Evolutionary conservation across 2,329 filamentous ascomycete species (phyloP).

Genomic region (Verticillium albo-atrum): DNA sequence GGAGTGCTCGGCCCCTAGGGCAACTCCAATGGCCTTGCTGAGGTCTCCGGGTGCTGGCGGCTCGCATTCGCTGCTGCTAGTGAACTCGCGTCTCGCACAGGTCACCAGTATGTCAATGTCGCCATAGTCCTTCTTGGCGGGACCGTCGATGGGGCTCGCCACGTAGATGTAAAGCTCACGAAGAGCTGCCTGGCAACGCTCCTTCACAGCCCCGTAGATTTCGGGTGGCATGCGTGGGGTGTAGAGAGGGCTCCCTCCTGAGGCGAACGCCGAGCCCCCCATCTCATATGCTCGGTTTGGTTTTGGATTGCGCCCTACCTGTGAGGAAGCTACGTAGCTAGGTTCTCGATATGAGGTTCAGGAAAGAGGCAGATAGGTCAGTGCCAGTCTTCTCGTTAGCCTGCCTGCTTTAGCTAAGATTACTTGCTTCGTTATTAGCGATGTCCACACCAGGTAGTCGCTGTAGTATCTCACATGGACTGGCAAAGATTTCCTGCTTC

Average conservation of each 20-base stretch:
- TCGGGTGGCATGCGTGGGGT: slow-evolving; percentile 62
- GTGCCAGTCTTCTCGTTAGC: no score
- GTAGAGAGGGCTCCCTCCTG: slow-evolving; percentile 38
- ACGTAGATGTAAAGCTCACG: slow-evolving; percentile 48
- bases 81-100: slow-evolving; percentile 6
- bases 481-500: no score
- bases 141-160: slow-evolving; percentile 61
- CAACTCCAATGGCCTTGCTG: slow-evolving; percentile 8
- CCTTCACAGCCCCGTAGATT: slow-evolving; percentile 51
- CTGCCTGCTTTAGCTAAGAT: no score
- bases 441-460: no score
- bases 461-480: no score
- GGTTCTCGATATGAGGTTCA: no score
- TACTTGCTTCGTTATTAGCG: no score
- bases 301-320: no score
- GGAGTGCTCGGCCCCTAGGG: slow-evolving; percentile 39
- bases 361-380: no score
- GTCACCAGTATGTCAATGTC: slow-evolving; percentile 69
- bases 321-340: no score
- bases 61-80: not conserved
- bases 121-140: slow-evolving; percentile 63
- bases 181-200: slow-evolving; percentile 40
- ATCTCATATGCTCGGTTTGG: slow-evolving; percentile 34
- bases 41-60: not conserved
- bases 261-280: slow-evolving; percentile 61